Base-by-base conservation (phyloP, 2,329 filamentous ascomycete species). In the Furcasterigmium sp. region DNA sequence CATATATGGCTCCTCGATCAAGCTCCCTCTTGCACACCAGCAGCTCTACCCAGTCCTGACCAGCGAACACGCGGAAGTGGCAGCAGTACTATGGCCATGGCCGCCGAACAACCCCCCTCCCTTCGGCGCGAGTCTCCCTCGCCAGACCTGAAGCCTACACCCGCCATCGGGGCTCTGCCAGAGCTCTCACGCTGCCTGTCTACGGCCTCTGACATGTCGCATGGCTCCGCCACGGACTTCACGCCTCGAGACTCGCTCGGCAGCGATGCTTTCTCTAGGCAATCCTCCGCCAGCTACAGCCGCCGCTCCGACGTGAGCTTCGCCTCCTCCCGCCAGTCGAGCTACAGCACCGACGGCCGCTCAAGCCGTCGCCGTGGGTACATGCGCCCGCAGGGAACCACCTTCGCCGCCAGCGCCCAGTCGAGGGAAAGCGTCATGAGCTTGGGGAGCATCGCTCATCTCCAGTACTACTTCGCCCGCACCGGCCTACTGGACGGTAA, bases 391-490 rank as follows among this genome's bases (percentile, higher is more conserved):
- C 85, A 90, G 60, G 87, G 84, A 42, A 94, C 87, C 41, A 80
- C 90, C 56, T 98, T 97, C 62, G 88, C 93, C 20, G 85, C 87
- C 46, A 96, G 91, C 44, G 93, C 93, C 37, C 83, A 82, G 59
- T 89, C 89, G 40, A 78, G 93, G 50, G 91, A 98, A 63, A 96
- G 91, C 60, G 93, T 98, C 51, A 85, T 97, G 80, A 95, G 89
- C 58, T 69, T 98, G 49, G 93, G 93, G 43, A 96, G 91, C 64
- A 98, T 98, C 56, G 89, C 91, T 44, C 93, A 98, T 68, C 72
- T 98, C 58, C 93, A 98, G 65, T 95, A 97, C 68, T 98, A 97
- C 67, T 98, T 98, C 69, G 91, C 93, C 28, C 78, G 93, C 46
- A 98, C 93, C 1, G 93, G 93, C 6, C 68, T 98, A 50, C 69